Evolutionary conservation across 2,329 filamentous ascomycete species (phyloP), one percentile per base, ranked within the genome.

Genomic region (Aspergillus latus): DNA sequence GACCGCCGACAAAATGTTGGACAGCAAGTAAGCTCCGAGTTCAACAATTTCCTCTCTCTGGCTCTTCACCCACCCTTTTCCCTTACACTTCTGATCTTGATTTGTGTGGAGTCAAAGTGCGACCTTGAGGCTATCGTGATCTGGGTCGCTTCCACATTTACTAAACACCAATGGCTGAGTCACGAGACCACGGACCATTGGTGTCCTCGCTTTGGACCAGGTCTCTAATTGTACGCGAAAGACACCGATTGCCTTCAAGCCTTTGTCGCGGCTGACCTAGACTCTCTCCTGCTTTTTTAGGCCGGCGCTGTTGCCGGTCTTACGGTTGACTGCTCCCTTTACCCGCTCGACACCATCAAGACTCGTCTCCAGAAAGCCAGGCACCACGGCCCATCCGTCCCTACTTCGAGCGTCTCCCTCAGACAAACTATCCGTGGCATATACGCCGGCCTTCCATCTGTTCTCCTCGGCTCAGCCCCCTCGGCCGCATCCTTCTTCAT

Each of bases 291-390:
- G 5, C 11, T 11, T 40, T 15, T 4, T 34, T 67, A 88, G 81
- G 91, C 94, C 65, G 94, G 94, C 74, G 94, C 87, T 69, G 80
- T 97, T 64, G 94, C 94, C 64, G 94, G 94, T 71, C 94, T 94
- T 47, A 96, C 92, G 11, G 94, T 97, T 75, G 94, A 99, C 83
- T 87, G 96, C 68, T 92, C 92, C 54, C 90, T 99, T 71, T 99
- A 90, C 80, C 94, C 94, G 0, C 91, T 99, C 81, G 95, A 99
- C 83, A 99, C 94, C 0, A 87, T 99, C 71, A 99, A 99, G 79
- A 99, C 95, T 43, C 92, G 94, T 13, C 90, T 99, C 5, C 94
- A 99, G 60, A 75, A 75, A 62, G 73, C 71, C 57, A 68, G 73
- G 56, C 68, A 78, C 91, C 92, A 61, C 84, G 84, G 47, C 73